These are phyloP conservation scores for Penicillium sp. DNA, from an alignment of 2,329 filamentous ascomycete species.

Conservation along the genomic window DNA sequence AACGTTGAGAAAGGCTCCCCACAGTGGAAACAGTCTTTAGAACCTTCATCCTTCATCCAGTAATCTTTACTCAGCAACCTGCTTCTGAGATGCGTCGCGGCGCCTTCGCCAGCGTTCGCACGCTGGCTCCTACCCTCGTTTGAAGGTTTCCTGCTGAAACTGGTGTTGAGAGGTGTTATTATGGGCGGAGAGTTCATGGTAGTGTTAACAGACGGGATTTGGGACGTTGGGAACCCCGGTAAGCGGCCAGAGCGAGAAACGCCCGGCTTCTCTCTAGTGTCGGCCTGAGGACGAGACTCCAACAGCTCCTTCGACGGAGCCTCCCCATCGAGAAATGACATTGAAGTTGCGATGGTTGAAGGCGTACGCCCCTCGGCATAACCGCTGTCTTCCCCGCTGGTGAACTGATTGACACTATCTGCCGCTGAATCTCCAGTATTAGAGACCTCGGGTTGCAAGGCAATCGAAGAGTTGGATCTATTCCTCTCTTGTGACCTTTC, in stretches of 20 bases:
- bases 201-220: conserved; percentile 48
- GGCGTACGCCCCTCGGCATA: conserved; percentile 36
- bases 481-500: conserved; percentile 38
- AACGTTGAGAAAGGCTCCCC: conserved; percentile 91
- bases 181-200: conserved; percentile 50
- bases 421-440: conserved; percentile 32
- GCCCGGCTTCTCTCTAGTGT: conserved; percentile 40
- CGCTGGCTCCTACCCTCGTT: conserved; percentile 28
- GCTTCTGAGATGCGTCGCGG: conserved; percentile 71
- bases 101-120: conserved; percentile 32
- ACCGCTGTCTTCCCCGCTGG: conserved; percentile 31
- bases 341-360: conserved; percentile 33
- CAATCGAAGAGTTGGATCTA: conserved; percentile 37
- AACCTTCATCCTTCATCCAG: conserved; percentile 99
- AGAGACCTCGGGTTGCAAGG: conserved; percentile 34
- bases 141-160: conserved; percentile 27
- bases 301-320: conserved; percentile 31
- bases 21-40: conserved; percentile 95
- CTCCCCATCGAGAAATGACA: conserved; percentile 39
- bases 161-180: conserved; percentile 36
- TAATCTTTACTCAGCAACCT: conserved; percentile 93
- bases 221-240: conserved; percentile 49
- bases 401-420: conserved; percentile 37
- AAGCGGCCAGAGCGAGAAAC: conserved; percentile 52
- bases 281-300: conserved; percentile 30